phyloP scores from a whole-genome alignment of 2,329 filamentous ascomycete genomes.

The Pseudogymnoascus destructans region DNA sequence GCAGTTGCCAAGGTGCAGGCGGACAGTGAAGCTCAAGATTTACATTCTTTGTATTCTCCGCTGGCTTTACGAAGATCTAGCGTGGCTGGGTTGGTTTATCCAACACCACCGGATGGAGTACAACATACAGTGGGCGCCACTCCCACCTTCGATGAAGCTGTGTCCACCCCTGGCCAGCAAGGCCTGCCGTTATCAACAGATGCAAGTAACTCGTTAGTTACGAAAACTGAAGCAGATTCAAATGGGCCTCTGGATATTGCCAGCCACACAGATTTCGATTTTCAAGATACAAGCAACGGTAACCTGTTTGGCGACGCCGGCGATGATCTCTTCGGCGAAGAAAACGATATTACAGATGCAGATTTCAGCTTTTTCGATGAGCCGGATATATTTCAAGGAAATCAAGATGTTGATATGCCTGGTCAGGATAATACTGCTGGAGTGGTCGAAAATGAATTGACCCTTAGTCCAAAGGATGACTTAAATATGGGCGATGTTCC shows the following conservation, averaged over 20 bases:
- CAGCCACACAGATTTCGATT: conserved; percentile 9
- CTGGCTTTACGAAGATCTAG: conserved; percentile 37
- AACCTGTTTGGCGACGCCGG: conserved; percentile 57
- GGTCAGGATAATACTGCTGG: neutral
- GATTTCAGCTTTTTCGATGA: conserved; percentile 79
- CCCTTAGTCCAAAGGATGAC: neutral
- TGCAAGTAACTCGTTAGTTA: neutral
- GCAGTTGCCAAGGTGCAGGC: conserved; percentile 30
- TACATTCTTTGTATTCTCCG: conserved; percentile 38
- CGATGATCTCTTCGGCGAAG: conserved; percentile 58
- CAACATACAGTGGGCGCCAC: conserved; percentile 40
- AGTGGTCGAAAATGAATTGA: neutral
- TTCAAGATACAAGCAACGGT: conserved; percentile 33
- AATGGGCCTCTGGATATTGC: neutral
- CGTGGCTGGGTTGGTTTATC: conserved; percentile 48
- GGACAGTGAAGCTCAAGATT: conserved; percentile 31
- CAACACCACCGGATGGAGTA: conserved; percentile 56
- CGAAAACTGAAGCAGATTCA: neutral
- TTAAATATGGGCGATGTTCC: neutral
- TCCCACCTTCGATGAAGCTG: conserved; percentile 42
- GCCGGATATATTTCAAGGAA: conserved; percentile 26
- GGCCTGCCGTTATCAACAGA: neutral
- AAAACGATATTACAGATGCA: conserved; percentile 59
- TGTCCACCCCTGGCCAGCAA: conserved; percentile 41
- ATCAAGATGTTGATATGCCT: conserved; percentile 15